Evolutionary conservation across 805 yeast species (phyloP), one percentile per base, ranked within the genome.

Genomic region (Monosporozyma aerobia): DNA sequence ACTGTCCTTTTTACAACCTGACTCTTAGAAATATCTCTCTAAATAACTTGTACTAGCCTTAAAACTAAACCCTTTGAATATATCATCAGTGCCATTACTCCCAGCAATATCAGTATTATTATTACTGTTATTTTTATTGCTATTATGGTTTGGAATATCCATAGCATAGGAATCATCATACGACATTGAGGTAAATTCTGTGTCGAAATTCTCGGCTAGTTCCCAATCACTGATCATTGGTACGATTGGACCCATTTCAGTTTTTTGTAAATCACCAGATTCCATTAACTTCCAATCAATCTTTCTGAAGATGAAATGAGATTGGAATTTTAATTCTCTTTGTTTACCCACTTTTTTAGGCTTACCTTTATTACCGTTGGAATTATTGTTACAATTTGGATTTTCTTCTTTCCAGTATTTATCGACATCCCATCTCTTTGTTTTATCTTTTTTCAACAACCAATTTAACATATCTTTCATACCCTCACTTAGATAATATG

Each of bases 171-270:
- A 48, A 39, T 48, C 50, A 35, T 50, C 52, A 45, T 82, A 73
- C 40, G 76, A 75, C 83, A 87, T 77, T 8, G 76, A 77, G 0
- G 96, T 89, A 69, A 89, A 89, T 54, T 86, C 90, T 9, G 76
- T 69, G 56, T 87, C 88, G 63, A 89, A 89, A 62, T 89, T 89
- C 64, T 89, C 96, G 0, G 96, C 96, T 51, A 85, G 64, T 47
- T 75, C 82, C 25, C 95, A 92, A 62, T 88, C 82, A 0, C 95
- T 85, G 44, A 90, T 79, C 5, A 87, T 69, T 0, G 97, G 96
- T n/a, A 81, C 71, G 37, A 89, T 83, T 0, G 97, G 96, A 2
- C 96, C 95, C 50, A 72, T 69, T 7, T 78, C 68, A 1, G 69
- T 67, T 30, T 69, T 63, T 27, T 69, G 70, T 44, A 70, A 72